Base-by-base conservation (phyloP, 495 filamentous ascomycete genomes). In the Opeltia flavorubescens region DNA sequence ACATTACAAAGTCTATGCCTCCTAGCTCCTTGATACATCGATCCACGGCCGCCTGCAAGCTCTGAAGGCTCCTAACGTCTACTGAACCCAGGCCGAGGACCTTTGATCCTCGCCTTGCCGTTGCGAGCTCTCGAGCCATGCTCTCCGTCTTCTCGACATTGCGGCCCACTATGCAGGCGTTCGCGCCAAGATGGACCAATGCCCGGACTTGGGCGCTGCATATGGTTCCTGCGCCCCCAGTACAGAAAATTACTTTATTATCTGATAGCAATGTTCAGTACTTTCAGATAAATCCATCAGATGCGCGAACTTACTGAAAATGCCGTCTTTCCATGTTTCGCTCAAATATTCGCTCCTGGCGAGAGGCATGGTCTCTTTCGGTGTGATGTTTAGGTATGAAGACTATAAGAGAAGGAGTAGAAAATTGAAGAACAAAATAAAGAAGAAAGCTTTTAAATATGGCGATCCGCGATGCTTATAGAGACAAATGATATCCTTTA, bases 1-100 rank as follows among this genome's bases (percentile, higher is more conserved):
- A 91, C 86, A 98, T 88, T n/a, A 93, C 86, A 61, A 76, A 96
- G 61, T 98, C 91, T 44, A 98, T 85, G 1, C 69, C 68, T 1
- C 91, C 91, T 6, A 98, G 66, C 59, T 96, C 86, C 49, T 75
- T 68, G 2, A 80, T 80, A 55, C 87, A 94, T 45, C 71, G 71
- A 44, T 85, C 80, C 1, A 81, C 89, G 0, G 91, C 89, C 15
- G 67, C 62, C 45, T 83, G 68, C 47, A 98, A 57, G 45, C 65
- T 73, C 1, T 83, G 80, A 11, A 76, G 64, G 56, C 80, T 71
- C 48, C 89, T 74, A 27, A 98, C 91, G 63, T 98, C 91, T 40
- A 89, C 77, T 3, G 68, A 76, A 2, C 89, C 84, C 35, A 96
- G 73, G 2, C 86, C 89, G 15, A 98, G 67, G 9, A 95, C 89